phyloP scores from a whole-genome alignment of 148 eudicot genomes.

The Amaranthus palmeri region DNA sequence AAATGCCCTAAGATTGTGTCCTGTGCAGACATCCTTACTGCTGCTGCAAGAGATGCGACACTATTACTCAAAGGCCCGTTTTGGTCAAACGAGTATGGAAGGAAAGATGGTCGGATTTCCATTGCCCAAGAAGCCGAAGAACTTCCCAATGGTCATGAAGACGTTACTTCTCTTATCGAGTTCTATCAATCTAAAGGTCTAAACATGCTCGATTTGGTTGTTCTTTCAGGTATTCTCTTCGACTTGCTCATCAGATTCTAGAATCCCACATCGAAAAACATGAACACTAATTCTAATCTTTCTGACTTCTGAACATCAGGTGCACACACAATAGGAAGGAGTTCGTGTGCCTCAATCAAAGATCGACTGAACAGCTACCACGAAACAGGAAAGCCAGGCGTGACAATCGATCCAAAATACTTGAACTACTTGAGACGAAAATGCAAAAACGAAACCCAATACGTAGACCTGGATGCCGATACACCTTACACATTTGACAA shows the following conservation, averaged over 20 bases:
- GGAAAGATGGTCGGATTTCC: conserved; percentile 63
- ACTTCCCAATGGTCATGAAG: conserved; percentile 52
- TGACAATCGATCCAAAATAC: conserved; percentile 39
- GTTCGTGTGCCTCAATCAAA: conserved; percentile 49
- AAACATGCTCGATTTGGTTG: conserved; percentile 49
- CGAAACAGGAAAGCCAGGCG: conserved; percentile 54
- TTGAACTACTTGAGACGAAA: conserved; percentile 62
- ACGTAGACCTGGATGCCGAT: conserved; percentile 50
- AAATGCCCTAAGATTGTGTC: conserved; percentile 62
- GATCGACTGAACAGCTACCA: conserved; percentile 48
- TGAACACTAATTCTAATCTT: too few species aligned
- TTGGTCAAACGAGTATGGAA: conserved; percentile 63
- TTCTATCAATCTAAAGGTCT: conserved; percentile 69
- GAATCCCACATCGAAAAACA: too few species aligned
- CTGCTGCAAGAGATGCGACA: conserved; percentile 78
- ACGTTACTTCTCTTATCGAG: conserved; percentile 51
- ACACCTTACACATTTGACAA: conserved; percentile 55
- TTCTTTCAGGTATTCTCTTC: conserved; percentile 58
- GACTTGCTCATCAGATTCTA: too few species aligned
- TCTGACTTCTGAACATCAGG: conserved; percentile 26
- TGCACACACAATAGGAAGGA: conserved; percentile 68
- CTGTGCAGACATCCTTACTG: conserved; percentile 74
- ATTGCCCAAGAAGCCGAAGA: conserved; percentile 43
- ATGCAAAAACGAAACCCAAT: conserved; percentile 45
- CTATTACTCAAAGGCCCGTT: conserved; percentile 55